These are phyloP conservation scores for Leccinum longicurvipes DNA, from an alignment of 768 basidiomycete species.

Conservation along the genomic window DNA sequence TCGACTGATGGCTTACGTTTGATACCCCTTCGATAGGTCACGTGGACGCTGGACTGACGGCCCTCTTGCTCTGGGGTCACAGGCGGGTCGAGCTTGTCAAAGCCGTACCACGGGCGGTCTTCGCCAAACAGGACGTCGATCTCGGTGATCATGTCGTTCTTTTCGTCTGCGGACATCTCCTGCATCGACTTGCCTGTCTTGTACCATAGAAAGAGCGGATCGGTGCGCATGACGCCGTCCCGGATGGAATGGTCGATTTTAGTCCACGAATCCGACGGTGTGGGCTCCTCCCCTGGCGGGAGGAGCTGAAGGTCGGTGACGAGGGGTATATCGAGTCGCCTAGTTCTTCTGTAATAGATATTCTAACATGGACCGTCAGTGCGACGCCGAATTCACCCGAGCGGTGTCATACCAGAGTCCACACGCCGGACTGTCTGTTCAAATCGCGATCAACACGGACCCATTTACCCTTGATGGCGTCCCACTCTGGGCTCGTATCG, in stretches of 20 bases:
- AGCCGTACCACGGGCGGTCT: slow-evolving; percentile 82
- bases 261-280: slow-evolving; percentile 54
- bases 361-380: slow-evolving; percentile 34
- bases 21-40: slow-evolving; percentile 72
- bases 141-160: slow-evolving; percentile 75
- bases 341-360: slow-evolving; percentile 82
- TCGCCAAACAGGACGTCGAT: slow-evolving; percentile 89
- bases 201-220: slow-evolving; percentile 78
- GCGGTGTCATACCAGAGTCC: slow-evolving; percentile 52
- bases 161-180: slow-evolving; percentile 58
- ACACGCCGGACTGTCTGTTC: slow-evolving; percentile 59
- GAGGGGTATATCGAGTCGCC: slow-evolving; percentile 76
- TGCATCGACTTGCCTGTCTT: slow-evolving; percentile 59
- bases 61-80: slow-evolving; percentile 45
- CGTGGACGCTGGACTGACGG: slow-evolving; percentile 50
- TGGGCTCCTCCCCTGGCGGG: slow-evolving; percentile 49
- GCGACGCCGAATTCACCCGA: neutral
- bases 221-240: slow-evolving; percentile 53
- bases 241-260: slow-evolving; percentile 60
- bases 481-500: slow-evolving; percentile 61
- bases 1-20: slow-evolving; percentile 47
- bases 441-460: slow-evolving; percentile 82
- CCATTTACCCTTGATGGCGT: slow-evolving; percentile 84
- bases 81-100: slow-evolving; percentile 64
- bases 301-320: slow-evolving; percentile 72